Base-by-base conservation (phyloP, 1,284 basidiomycete genomes). In the Heimioporus retisporus region DNA sequence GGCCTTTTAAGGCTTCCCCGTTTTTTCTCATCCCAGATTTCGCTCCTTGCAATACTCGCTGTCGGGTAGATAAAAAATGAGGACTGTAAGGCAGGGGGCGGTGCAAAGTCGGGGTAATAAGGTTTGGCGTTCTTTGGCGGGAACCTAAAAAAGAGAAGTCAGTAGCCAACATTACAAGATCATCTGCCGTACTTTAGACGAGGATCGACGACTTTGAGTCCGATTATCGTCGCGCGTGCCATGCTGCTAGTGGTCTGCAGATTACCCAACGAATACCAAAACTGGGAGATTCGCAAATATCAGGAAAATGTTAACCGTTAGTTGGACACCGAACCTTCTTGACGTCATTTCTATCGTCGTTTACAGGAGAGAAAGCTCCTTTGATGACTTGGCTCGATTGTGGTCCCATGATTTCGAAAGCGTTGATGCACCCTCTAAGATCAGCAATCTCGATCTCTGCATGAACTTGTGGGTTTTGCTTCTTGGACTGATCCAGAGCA, bases 361-460 rank as follows among this genome's bases (percentile, higher is more conserved):
- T 83, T 15, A 86, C 83, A 13, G 90, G 86, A 35, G 83, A 87
- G 58, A 97, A 74, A 2, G 91, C 90, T 23, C 94, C 93, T 71
- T 86, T 88, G 60, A 97, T 79, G 13, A 96, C 87, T 73, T 93
- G 92, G 65, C 88, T 95, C 0, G 94, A 86, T 74, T 91, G 92
- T 2, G 93, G 93, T 4, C 96, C 96, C 83, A 93, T 92, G 23
- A 97, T 87, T 75, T 98, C 95, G 72, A 96, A 96, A 4, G 90
- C 85, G 66, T 94, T 94, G 44, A 96, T 75, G 59, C 90, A 85
- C 6, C 88, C 88, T 57, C 90, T 82, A 58, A 96, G 76, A 77
- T 96, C 92, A 6, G 85, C 82, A 16, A 96, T 83, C 69, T 93
- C 88, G 6, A 96, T 79, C 43, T 83, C 80, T 16, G 81, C 77